Percentiles rank a stretch among this genome's conserved stretches.
Evolutionary conservation across 2,329 filamentous ascomycete genomes (phyloP).

Genomic region (Arthrobotrys megalospora): DNA sequence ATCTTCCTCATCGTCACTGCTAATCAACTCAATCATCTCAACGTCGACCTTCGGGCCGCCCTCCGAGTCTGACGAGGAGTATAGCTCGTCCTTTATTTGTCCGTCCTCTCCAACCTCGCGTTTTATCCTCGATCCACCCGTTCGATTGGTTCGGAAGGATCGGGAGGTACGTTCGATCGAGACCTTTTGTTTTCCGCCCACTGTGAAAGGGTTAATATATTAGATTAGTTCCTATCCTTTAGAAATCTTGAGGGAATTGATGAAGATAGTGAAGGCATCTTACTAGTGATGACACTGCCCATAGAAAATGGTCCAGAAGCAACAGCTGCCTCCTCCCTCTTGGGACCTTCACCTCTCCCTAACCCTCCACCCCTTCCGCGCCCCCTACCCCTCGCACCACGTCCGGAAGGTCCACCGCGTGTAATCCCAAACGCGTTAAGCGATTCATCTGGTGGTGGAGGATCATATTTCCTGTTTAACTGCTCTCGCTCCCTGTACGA

Average conservation of each 20-base stretch:
- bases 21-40: constrained; percentile 63
- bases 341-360: constrained; percentile 33
- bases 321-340: constrained; percentile 38
- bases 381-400: constrained; percentile 60
- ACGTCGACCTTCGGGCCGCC: constrained; percentile 63
- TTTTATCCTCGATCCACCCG: constrained; percentile 31
- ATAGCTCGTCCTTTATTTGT: constrained; percentile 57
- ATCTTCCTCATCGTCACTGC: constrained; percentile 56
- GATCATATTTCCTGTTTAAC: constrained; percentile 45
- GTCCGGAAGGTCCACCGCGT: constrained; percentile 46
- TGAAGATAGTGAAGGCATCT: neutral
- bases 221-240: constrained; percentile 2
- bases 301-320: constrained; percentile 64
- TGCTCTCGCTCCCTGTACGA: constrained; percentile 51
- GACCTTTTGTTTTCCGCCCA: constrained; percentile 50
- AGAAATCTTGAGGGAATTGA: neutral
- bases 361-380: constrained; percentile 51
- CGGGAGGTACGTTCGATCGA: constrained; percentile 45
- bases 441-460: constrained; percentile 44
- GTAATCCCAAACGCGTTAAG: constrained; percentile 52
- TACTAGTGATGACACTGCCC: constrained; percentile 62
- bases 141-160: constrained; percentile 4
- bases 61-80: constrained; percentile 62
- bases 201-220: constrained; percentile 1
- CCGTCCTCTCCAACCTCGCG: constrained; percentile 51